These are phyloP conservation scores for Fusarium xylarioides DNA, from an alignment of 2,329 filamentous ascomycete species.

Conservation along the genomic window DNA sequence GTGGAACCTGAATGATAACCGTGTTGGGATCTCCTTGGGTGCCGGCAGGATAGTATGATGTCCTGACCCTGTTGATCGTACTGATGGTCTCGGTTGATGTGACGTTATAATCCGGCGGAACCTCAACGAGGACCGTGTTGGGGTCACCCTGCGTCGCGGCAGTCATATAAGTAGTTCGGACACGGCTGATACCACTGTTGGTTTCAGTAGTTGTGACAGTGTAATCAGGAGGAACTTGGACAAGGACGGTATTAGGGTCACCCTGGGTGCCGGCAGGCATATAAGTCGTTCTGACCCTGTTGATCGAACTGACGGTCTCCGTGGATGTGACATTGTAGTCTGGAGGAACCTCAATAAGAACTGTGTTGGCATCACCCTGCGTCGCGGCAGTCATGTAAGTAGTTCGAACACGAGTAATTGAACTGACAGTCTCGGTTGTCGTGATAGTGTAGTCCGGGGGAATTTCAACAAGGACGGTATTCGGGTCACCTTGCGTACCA, in stretches of 20 bases:
- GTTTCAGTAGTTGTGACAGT: background rate
- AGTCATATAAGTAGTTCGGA: background rate
- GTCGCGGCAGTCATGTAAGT: background rate
- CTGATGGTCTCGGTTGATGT: background rate
- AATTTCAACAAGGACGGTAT: background rate
- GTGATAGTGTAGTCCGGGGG: slow-evolving; percentile 9
- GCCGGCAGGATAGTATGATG: background rate
- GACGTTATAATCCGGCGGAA: background rate
- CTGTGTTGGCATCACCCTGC: background rate
- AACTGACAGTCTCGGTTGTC: background rate
- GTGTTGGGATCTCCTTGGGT: slow-evolving; percentile 14
- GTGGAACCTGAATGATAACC: slow-evolving; percentile 7
- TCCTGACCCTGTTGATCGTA: background rate
- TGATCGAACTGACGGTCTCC: background rate
- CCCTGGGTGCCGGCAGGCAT: background rate
- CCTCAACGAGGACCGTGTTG: background rate
- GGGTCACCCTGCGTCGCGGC: background rate
- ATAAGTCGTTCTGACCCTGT: background rate
- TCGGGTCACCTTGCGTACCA: background rate
- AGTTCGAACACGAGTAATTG: background rate
- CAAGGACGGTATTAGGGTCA: background rate
- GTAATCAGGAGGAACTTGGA: background rate
- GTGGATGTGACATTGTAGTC: background rate
- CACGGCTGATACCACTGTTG: background rate
- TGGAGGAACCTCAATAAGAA: background rate